Evolutionary conservation across 768 basidiomycete species (phyloP), one percentile per base, ranked within the genome.

Genomic region (Lactarius indigo): DNA sequence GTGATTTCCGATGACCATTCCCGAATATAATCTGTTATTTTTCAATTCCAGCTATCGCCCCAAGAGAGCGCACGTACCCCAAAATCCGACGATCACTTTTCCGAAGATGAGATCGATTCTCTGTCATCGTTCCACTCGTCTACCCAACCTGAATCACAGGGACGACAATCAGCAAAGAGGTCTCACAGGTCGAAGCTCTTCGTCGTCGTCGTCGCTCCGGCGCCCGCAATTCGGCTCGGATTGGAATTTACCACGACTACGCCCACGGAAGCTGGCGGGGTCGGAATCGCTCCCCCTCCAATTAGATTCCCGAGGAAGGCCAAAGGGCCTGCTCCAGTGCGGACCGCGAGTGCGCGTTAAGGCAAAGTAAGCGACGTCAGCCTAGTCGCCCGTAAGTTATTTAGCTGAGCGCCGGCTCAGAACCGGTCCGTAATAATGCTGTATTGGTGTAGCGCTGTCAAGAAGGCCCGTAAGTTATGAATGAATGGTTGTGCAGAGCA

Each of bases 221-320:
- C 66, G 63, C 12, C 62, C 66, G 3, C 62, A 20, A 56, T 68
- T 68, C 20, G 63, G 62, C 28, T 68, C 66, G 26, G 66, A 68
- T 23, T 68, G 66, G 66, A 59, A 68, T 4, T 15, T 68, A n/a
- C 42, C 26, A 30, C 61, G 15, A 23, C 35, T 12, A 7, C 41
- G 33, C 12, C 66, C 28, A 30, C 41, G 57, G 52, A 54, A 55
- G 50, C 18, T n/a, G 39, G 47, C 41, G 59, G 54, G 10, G 31
- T 55, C 66, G 9, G 54, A 41, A 37, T 28, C 57, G 2, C 41
- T 64, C n/a, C 62, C 66, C n/a, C 44, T 63, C n/a, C 57, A 57
- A 26, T n/a, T 68, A 50, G 66, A 68, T 33, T 4, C 62, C 37
- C 57, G 12, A 15, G 66, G 66, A 30, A 42, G 31, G 33, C 62